Base-by-base conservation (phyloP, 179 eudicot genomes). In the Nepenthes alata region DNA sequence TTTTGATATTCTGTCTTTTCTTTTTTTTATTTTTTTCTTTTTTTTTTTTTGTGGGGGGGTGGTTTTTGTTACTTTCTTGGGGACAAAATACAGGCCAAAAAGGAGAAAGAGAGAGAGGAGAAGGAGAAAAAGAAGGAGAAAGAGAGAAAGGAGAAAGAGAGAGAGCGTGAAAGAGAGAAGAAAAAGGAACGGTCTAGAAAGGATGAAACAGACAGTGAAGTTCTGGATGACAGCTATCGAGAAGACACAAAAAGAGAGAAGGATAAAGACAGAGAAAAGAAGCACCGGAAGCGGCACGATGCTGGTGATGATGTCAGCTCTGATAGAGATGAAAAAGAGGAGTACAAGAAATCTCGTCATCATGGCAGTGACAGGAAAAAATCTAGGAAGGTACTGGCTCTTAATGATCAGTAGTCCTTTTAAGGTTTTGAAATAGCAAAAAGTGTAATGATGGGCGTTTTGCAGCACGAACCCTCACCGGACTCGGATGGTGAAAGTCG, bases 341-440 rank as follows among this genome's bases (percentile, higher is more conserved):
- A 91, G 62, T 71, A 81, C 16, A 89, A 73, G 74, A 93, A 78
- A 71, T 80, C 97, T 58, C 95, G 94, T 7, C 75, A 97, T 44
- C 98, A 89, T 84, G 82, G 87, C 37, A 81, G 98, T 58, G 98
- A 87, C 67, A 82, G 96, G 65, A 93, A 83, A 67, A 93, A 93
- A 66, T 89, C 97, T 51, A 85, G 97, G 66, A 93, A 87, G 88
- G 99, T 93, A 77, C 15, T 6, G 3, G 53, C 15, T 14, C 16
- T 6, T 52, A 2, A 13, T 11, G 55, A 0, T 11, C 15, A 52
- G 25, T 25, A 25, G 25, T 25, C 25, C 25, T 25, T 25, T 25
- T 25, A 0, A 25, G 25, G 25, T 25, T 25, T 25, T 52, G 5
- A 1, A 11, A 16, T 12, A 52, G 11, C 13, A 16, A 10, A n/a